phyloP scores from a whole-genome alignment of 768 basidiomycete genomes.

The Crassisporium funariophilum region DNA sequence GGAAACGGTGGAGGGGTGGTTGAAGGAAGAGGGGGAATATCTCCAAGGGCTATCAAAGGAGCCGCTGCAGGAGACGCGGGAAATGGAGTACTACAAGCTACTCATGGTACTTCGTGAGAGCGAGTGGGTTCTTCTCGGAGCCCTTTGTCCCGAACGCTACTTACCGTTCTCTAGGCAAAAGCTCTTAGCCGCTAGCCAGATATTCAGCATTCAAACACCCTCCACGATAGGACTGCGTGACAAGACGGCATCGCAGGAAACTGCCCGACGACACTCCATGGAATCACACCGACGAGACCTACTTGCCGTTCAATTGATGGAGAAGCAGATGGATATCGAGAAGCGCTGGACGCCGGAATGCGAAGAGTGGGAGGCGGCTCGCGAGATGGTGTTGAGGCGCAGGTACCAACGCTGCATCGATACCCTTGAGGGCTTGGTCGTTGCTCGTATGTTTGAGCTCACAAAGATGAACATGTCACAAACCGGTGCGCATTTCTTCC shows the following conservation, averaged over 20 bases:
- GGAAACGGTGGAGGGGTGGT: slow-evolving; percentile 10
- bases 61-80: slow-evolving; percentile 12
- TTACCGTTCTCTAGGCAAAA: not conserved
- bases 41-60: slow-evolving; percentile 12
- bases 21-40: slow-evolving; percentile 17
- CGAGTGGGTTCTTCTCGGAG: slow-evolving; percentile 12
- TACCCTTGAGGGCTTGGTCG: slow-evolving; percentile 20
- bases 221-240: not conserved
- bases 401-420: slow-evolving; percentile 15
- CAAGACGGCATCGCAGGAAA: slow-evolving; percentile 1
- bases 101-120: slow-evolving; percentile 3
- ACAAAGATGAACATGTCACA: slow-evolving; percentile 24
- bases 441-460: slow-evolving; percentile 23
- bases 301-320: slow-evolving; percentile 1
- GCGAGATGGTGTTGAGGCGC: not conserved
- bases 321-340: not conserved
- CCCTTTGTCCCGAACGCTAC: not conserved
- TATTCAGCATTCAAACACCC: not conserved
- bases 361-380: slow-evolving; percentile 6
- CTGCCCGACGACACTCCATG: not conserved
- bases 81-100: slow-evolving; percentile 20
- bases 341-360: not conserved
- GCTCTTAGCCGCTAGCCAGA: not conserved
- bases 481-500: slow-evolving; percentile 22
- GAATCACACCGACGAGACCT: not conserved